A percentile compares a stretch with the other conserved stretches of the same genome.
Evolutionary conservation across 176 grass and related monocot species (phyloP).

Genomic region (Eleusine coracana): DNA sequence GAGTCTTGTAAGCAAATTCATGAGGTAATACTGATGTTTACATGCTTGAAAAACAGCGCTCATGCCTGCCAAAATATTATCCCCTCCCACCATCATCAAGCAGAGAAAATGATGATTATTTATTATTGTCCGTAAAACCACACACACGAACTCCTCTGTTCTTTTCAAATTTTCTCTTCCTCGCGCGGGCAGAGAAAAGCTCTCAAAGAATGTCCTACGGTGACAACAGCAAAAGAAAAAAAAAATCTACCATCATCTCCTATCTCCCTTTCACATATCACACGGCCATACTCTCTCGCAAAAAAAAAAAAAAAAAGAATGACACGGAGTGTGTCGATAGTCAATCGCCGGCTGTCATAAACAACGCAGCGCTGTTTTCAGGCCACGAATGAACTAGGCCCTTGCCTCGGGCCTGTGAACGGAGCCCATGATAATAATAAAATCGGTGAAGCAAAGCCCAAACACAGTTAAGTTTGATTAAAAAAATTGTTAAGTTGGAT

Average conservation of each 20-base stretch:
- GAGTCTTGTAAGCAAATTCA: constrained; percentile 57
- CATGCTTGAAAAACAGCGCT: constrained; percentile 40
- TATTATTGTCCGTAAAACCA: background rate
- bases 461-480: too few species aligned
- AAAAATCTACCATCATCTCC: too few species aligned
- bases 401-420: too few species aligned
- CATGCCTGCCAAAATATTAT: background rate
- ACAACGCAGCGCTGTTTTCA: too few species aligned
- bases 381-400: background rate
- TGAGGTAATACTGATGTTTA: constrained; percentile 53
- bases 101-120: background rate
- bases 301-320: background rate
- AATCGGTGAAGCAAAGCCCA: too few species aligned
- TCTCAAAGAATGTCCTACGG: too few species aligned
- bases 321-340: background rate
- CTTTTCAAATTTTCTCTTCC: constrained; percentile 25
- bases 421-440: too few species aligned
- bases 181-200: too few species aligned
- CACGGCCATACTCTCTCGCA: background rate
- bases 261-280: too few species aligned
- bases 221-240: background rate
- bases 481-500: too few species aligned
- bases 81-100: background rate
- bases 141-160: background rate
- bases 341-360: background rate